Evolutionary conservation across 768 basidiomycete genomes (phyloP), one percentile per base, ranked within the genome.

Genomic region (Russula brevipes): DNA sequence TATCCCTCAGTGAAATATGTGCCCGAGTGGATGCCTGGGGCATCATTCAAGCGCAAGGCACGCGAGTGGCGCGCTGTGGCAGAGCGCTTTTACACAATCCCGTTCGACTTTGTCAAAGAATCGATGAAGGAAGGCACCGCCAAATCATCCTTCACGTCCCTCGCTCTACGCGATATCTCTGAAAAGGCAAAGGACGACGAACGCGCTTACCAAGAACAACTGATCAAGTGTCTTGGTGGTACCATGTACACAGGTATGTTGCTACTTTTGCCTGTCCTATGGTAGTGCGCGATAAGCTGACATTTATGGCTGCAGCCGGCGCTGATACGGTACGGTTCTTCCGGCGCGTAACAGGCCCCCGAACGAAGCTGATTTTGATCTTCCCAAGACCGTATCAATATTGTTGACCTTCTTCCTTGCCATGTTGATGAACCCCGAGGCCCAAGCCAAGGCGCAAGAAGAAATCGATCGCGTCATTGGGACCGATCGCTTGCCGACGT

Each of bases 381-480:
- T 35, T 42, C n/a, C 47, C 24, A 24, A 69, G 68, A 68, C 68
- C n/a, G 63, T 65, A 12, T 61, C 68, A 2, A 47, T 67, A 31
- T 16, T 69, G 8, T 39, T 59, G 54, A 64, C 69, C 1, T 71
- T 72, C 54, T 59, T 71, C 55, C 63, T 70, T 17, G 69, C 62
- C 4, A 70, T 70, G 69, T 57, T 62, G 44, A 66, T 66, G 61
- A 60, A 66, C 57, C 73, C 68, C 1, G 66, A 53, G 0, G 70
- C 67, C 2, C 66, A 68, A 56, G 19, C 16, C 1, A 61, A 60
- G 53, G 71, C 67, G 3, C 71, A 71, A 50, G 66, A 70, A 47
- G 72, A 74, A 54, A 62, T 74, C 5, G 73, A 73, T 49, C 49
- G 53, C 5, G 67, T 73, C 2, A 46, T 73, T 4, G 71, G 71